Conservation (phyloP, 129 eudicot genomes). For the Ambrosia artemisiifolia region DNA sequence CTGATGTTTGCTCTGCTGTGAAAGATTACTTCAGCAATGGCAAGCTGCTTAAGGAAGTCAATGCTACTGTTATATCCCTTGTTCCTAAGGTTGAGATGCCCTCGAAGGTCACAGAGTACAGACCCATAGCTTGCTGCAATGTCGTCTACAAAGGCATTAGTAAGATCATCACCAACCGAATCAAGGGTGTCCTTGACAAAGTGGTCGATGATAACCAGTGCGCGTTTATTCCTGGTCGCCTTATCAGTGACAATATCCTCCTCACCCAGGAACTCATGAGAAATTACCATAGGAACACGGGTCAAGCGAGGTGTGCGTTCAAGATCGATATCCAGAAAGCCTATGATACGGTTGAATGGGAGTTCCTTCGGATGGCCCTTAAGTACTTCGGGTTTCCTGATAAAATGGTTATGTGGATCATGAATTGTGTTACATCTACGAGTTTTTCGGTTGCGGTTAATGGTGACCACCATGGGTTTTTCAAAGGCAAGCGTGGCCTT, state of each 20-base stretch:
- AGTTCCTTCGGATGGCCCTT: too few species aligned
- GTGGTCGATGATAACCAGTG: too few species aligned
- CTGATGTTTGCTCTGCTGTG: background rate
- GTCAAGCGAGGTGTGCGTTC: background rate
- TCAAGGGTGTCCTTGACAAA: too few species aligned
- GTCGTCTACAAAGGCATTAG: background rate
- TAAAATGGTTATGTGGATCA: background rate
- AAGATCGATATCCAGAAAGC: background rate
- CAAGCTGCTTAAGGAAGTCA: background rate
- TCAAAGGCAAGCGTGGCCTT: background rate
- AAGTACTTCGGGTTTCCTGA: background rate
- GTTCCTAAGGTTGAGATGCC: background rate
- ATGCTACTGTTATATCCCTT: background rate
- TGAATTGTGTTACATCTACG: background rate
- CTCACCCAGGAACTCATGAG: background rate
- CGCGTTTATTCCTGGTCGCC: too few species aligned
- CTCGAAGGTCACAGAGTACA: background rate
- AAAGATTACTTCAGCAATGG: background rate
- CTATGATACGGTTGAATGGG: background rate
- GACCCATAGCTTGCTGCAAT: background rate
- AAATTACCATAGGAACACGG: background rate
- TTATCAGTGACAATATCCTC: background rate
- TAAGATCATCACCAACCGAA: too few species aligned
- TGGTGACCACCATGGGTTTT: background rate
- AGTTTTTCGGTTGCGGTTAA: background rate